These are phyloP conservation scores for Colletotrichum chrysophilum DNA, from an alignment of 2,329 filamentous ascomycete species.

Conservation along the genomic window DNA sequence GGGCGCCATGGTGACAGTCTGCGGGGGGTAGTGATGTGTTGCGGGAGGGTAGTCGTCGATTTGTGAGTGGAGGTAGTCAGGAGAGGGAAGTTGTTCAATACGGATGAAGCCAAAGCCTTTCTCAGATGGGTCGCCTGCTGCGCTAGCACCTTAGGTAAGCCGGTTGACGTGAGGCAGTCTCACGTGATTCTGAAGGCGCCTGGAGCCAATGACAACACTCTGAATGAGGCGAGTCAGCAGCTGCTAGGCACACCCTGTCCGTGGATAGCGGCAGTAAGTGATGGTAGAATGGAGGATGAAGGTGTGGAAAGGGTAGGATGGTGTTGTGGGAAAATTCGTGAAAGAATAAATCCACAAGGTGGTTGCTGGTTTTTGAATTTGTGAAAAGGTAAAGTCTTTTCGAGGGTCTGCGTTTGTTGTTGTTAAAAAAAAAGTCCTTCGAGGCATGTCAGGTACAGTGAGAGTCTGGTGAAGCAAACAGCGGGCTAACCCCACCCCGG, in stretches of 20 bases:
- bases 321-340: neutral
- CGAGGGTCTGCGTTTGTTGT: neutral
- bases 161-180: neutral
- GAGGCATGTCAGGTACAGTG: neutral
- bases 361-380: neutral
- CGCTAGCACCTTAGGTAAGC: constrained; percentile 14
- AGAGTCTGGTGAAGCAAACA: neutral
- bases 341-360: neutral
- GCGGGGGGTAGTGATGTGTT: neutral
- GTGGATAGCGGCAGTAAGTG: neutral
- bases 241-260: neutral
- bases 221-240: constrained; percentile 18
- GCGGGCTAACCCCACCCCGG: neutral
- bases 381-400: neutral
- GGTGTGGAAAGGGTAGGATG: neutral
- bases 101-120: constrained; percentile 23
- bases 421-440: neutral
- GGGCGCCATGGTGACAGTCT: constrained; percentile 60
- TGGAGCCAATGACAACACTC: neutral
- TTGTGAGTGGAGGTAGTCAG: constrained; percentile 19
- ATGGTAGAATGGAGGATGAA: neutral
- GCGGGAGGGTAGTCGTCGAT: constrained; percentile 4
- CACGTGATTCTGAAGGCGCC: neutral
- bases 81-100: constrained; percentile 24
- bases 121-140: constrained; percentile 12